phyloP scores from a whole-genome alignment of 768 basidiomycete genomes.

The Wakefieldia striispora region DNA sequence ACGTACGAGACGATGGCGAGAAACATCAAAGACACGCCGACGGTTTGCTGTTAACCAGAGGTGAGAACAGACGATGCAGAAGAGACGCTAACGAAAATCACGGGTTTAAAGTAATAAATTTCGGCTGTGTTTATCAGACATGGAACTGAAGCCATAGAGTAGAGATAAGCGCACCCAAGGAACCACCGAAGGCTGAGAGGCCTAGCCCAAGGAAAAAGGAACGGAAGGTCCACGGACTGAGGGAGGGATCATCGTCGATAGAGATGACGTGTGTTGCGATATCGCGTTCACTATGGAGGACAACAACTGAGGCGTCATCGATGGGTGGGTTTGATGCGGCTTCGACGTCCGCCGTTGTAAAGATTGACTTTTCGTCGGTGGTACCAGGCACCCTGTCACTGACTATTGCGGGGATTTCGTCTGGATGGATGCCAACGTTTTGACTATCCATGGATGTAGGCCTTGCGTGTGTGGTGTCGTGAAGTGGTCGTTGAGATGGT shows the following conservation, averaged over 20 bases:
- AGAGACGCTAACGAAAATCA: constrained; percentile 11
- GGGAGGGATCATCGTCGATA: constrained; percentile 15
- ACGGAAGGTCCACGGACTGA: constrained; percentile 39
- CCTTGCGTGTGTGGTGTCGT: constrained; percentile 10
- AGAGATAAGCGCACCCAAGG: constrained; percentile 37
- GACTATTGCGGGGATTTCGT: neutral
- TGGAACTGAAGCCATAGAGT: neutral
- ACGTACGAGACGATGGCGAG: constrained; percentile 51
- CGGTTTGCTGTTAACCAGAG: constrained; percentile 42
- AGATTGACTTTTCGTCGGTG: constrained; percentile 10
- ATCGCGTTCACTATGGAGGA: constrained; percentile 43
- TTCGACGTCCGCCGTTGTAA: constrained; percentile 34
- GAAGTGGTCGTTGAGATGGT: too few relatives aligned
- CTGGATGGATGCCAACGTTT: neutral
- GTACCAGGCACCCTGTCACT: neutral
- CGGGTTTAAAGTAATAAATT: constrained; percentile 63
- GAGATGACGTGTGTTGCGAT: constrained; percentile 42
- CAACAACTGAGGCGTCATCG: constrained; percentile 10
- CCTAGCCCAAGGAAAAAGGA: constrained; percentile 54
- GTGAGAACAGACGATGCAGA: neutral
- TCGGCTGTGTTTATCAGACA: constrained; percentile 37
- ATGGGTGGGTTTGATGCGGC: neutral
- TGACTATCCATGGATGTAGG: neutral
- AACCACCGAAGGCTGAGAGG: constrained; percentile 49
- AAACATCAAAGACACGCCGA: constrained; percentile 52